Conservation (phyloP, 257 asterid species). For the Solanum pinnatisectum region DNA sequence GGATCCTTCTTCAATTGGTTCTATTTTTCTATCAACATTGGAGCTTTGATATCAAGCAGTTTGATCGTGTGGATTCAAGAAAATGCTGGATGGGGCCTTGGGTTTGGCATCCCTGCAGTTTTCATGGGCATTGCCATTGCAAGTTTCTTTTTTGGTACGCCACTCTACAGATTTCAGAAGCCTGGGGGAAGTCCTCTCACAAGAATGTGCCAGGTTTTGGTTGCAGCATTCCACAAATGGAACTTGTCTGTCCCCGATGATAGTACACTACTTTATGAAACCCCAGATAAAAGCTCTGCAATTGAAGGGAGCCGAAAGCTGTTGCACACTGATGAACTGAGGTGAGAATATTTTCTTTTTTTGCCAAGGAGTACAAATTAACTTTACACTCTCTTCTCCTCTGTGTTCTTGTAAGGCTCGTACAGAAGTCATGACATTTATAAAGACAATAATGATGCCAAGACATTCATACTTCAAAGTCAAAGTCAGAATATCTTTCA, state of each 20-base stretch:
- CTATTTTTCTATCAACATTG: constrained; percentile 83
- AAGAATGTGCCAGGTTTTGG: constrained; percentile 86
- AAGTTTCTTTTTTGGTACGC: constrained; percentile 77
- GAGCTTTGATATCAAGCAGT: constrained; percentile 81
- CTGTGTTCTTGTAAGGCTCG: background rate
- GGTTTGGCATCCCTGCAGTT: constrained; percentile 84
- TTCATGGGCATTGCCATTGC: constrained; percentile 75
- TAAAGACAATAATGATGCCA: background rate
- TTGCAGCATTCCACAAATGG: constrained; percentile 75
- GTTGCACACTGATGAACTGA: constrained; percentile 62
- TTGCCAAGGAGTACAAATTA: background rate
- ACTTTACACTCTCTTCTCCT: background rate
- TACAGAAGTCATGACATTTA: background rate
- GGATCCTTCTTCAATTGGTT: constrained; percentile 97
- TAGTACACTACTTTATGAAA: constrained; percentile 65
- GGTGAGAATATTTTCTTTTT: background rate
- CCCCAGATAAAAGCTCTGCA: constrained; percentile 68
- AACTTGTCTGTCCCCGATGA: constrained; percentile 45
- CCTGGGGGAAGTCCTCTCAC: constrained; percentile 98
- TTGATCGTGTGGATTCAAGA: constrained; percentile 96
- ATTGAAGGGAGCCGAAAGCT: constrained; percentile 91
- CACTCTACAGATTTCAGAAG: constrained; percentile 83
- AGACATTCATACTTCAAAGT: background rate
- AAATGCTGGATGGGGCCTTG: constrained; percentile 94
- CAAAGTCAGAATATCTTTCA: background rate